Evolutionary conservation across 73 alveolate genomes (phyloP).

Genomic region (Paramecium tetraurelia): DNA sequence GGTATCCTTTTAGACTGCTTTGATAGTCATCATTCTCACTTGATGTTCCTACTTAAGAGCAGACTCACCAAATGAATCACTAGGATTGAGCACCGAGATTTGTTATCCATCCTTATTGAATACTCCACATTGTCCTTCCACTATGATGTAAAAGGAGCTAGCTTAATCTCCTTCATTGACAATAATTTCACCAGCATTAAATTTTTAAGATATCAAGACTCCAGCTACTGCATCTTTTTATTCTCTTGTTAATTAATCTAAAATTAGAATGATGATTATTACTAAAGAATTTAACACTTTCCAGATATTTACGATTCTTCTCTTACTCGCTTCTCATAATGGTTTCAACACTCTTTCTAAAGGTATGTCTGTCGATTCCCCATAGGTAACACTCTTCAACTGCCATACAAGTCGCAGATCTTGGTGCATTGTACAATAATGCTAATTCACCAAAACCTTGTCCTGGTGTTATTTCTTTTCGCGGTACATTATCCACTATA

Average conservation of each 20-base stretch:
- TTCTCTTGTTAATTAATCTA: constrained; percentile 13
- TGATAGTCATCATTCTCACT: constrained; percentile 59
- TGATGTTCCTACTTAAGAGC: constrained; percentile 16
- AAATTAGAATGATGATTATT: background rate
- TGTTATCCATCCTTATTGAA: constrained; percentile 29
- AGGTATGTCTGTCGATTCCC: constrained; percentile 67
- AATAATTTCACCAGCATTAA: background rate
- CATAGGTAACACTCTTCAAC: constrained; percentile 59
- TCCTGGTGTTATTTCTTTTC: constrained; percentile 49
- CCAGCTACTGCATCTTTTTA: constrained; percentile 51
- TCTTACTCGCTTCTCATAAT: constrained; percentile 59
- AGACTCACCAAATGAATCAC: constrained; percentile 47
- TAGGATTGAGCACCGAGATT: background rate
- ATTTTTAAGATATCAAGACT: constrained; percentile 21
- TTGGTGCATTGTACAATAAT: constrained; percentile 68
- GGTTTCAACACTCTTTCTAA: constrained; percentile 60
- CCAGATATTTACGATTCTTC: constrained; percentile 57
- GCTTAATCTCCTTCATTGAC: constrained; percentile 51
- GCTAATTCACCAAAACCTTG: constrained; percentile 70
- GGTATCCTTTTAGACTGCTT: constrained; percentile 52
- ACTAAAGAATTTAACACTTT: constrained; percentile 56
- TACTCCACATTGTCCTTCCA: constrained; percentile 37
- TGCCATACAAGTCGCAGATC: constrained; percentile 65
- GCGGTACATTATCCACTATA: constrained; percentile 43
- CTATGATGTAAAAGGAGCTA: constrained; percentile 19